Evolutionary conservation across 495 filamentous ascomycete genomes (phyloP), one percentile per base, ranked within the genome.

Genomic region (Elasticomyces elasticus): DNA sequence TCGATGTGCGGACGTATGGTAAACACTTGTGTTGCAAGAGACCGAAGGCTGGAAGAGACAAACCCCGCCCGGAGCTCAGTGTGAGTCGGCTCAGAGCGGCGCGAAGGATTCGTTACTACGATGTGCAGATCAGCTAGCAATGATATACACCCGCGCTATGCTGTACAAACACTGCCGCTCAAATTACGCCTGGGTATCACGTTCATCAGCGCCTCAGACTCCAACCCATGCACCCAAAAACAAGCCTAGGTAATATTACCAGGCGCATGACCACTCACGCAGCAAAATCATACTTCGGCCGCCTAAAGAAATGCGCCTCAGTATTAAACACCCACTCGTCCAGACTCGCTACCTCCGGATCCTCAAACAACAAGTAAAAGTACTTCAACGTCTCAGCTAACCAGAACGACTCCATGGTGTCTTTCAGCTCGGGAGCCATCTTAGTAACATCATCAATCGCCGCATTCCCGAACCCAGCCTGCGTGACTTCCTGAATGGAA

Each of bases 291-390:
- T 49, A 30, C 45, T 23, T 23, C 35, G 78, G 72, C 45, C 80
- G 72, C 57, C 69, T 79, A 17, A 89, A 77, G 2, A 84, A 80
- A 71, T 89, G 85, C 13, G 85, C 85, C 67, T 89, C 85, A 5
- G 85, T 89, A 63, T 86, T 89, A 71, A 86, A 63, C 35, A 85
- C 80, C 69, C 78, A 86, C 17, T 83, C 76, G 64, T 86, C 83
- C 64, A 94, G 68, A 67, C 75, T 83, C 25, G 90, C 69, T 46
- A 81, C 66, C 55, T 78, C 73, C 4, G 84, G 81, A 51, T 83
- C 79, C 20, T 79, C 83, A 67, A 89, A 98, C 54, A 95, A 75
- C 55, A 96, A 66, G 60, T 92, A 97, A 56, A 95, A 94, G 65
- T 97, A 96, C 65, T 96, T 98, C 42, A 71, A 49, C 58, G 69